Percentiles rank a stretch among this genome's conserved stretches.
Evolutionary conservation across 495 filamentous ascomycete genomes (phyloP).

Genomic region (Venustampulla echinocandica): DNA sequence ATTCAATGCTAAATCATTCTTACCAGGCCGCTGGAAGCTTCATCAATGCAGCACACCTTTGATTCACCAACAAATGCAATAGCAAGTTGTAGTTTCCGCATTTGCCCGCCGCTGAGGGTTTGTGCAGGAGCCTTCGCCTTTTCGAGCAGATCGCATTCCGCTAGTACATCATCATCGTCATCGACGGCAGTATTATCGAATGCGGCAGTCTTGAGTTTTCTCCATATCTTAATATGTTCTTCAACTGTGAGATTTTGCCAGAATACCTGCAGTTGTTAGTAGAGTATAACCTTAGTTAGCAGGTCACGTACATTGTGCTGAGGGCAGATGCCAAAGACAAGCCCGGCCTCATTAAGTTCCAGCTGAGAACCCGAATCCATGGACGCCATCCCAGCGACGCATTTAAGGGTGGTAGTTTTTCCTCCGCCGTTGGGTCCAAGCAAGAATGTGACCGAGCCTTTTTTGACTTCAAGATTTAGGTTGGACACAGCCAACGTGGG

Average conservation of each 20-base stretch:
- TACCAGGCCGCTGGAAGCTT: slow-evolving; percentile 35
- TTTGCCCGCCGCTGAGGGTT: slow-evolving; percentile 63
- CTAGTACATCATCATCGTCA: slow-evolving; percentile 50
- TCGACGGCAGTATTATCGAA: slow-evolving; percentile 46
- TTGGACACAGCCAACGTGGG: slow-evolving; percentile 56
- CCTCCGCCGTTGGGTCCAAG: slow-evolving; percentile 85
- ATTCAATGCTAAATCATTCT: slow-evolving; percentile 10
- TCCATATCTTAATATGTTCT: slow-evolving; percentile 64
- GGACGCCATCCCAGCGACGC: slow-evolving; percentile 39
- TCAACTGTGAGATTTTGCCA: slow-evolving; percentile 17
- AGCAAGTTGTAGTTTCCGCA: slow-evolving; percentile 61
- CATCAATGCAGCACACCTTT: slow-evolving; percentile 60
- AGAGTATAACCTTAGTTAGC: not conserved
- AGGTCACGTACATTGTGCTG: slow-evolving; percentile 47
- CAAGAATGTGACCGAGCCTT: slow-evolving; percentile 65
- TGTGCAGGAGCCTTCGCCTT: slow-evolving; percentile 48
- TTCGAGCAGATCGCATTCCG: slow-evolving; percentile 44
- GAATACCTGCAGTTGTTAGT: slow-evolving; percentile 55
- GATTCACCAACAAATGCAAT: slow-evolving; percentile 71
- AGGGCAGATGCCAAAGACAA: slow-evolving; percentile 72
- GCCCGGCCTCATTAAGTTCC: slow-evolving; percentile 39
- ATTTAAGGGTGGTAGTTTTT: slow-evolving; percentile 67
- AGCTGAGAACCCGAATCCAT: slow-evolving; percentile 66
- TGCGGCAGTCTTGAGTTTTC: slow-evolving; percentile 37
- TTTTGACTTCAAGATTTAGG: slow-evolving; percentile 67